Evolutionary conservation across 176 grass and related monocot species (phyloP).

Genomic region (Alloteropsis semialata): DNA sequence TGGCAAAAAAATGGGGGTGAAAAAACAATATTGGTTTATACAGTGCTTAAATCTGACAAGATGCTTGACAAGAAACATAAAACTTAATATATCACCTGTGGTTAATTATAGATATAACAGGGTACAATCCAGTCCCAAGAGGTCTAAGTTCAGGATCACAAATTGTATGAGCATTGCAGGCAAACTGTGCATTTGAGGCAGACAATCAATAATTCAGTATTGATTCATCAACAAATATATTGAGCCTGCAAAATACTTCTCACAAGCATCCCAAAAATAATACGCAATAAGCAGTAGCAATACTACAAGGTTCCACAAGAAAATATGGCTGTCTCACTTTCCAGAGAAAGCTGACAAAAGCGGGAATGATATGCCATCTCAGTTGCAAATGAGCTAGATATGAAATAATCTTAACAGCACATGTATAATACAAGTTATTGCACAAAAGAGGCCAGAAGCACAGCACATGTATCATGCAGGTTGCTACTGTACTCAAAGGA

Average conservation of each 20-base stretch:
- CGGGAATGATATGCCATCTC: not conserved
- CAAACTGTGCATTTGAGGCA: slow-evolving; percentile 54
- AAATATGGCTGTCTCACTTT: not conserved
- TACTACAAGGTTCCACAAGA: not conserved
- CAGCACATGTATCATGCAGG: not conserved
- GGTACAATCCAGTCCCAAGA: slow-evolving; percentile 82
- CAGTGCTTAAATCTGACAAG: slow-evolving; percentile 14
- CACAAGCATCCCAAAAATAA: not conserved
- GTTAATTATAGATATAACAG: slow-evolving; percentile 96
- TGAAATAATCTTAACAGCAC: not conserved
- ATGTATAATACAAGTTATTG: not conserved
- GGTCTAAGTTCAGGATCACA: slow-evolving; percentile 89
- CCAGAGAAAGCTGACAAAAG: not conserved
- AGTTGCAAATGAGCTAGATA: not conserved
- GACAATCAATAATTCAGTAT: slow-evolving; percentile 10
- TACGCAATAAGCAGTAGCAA: not conserved
- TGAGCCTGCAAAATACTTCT: not conserved
- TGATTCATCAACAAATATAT: slow-evolving; percentile 21
- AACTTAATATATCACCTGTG: slow-evolving; percentile 62
- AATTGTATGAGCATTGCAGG: slow-evolving; percentile 97
- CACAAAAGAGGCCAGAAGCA: not conserved
- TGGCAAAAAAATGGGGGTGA: slow-evolving; percentile 14
- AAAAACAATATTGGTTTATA: slow-evolving; percentile 19
- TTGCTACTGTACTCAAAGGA: not conserved
- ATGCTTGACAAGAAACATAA: slow-evolving; percentile 30